Evolutionary conservation across 164 flowering plant species (phyloP).

Genomic region (Stephania japonica): DNA sequence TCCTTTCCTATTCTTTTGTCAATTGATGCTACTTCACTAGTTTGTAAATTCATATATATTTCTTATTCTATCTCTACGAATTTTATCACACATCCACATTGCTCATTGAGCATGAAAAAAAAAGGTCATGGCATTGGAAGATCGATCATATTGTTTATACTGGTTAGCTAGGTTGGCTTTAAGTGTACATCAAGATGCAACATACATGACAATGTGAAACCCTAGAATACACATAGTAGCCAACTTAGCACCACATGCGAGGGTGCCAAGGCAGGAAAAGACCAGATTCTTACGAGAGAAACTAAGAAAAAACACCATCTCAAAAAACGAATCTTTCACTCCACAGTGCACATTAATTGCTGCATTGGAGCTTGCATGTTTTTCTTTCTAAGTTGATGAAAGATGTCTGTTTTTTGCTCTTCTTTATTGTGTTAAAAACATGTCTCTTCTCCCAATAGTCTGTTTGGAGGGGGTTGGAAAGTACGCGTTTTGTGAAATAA

Average conservation of each 20-base stretch:
- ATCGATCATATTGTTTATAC: no score
- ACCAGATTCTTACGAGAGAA: neutral
- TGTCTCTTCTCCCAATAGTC: constrained; percentile 9
- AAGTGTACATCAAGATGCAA: neutral
- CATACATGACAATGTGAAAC: neutral
- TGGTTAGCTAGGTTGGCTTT: no score
- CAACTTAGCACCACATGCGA: neutral
- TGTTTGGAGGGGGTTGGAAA: neutral
- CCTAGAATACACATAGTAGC: neutral
- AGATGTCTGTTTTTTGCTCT: constrained; percentile 51
- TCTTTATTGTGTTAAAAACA: constrained; percentile 15
- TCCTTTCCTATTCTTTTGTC: no score
- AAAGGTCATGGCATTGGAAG: no score
- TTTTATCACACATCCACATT: no score
- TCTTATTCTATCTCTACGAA: no score
- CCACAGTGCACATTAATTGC: constrained; percentile 50
- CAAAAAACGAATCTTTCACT: constrained; percentile 35
- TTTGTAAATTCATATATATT: no score
- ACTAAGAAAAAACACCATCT: constrained; percentile 23
- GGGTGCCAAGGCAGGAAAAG: constrained; percentile 4
- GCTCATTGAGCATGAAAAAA: no score
- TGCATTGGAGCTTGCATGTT: constrained; percentile 40
- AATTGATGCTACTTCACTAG: no score
- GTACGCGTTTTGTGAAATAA: constrained; percentile 9
- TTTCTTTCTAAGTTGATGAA: constrained; percentile 31